These are phyloP conservation scores for Cytospora schulzeri DNA, from an alignment of 2,329 filamentous ascomycete genomes.

Conservation along the genomic window DNA sequence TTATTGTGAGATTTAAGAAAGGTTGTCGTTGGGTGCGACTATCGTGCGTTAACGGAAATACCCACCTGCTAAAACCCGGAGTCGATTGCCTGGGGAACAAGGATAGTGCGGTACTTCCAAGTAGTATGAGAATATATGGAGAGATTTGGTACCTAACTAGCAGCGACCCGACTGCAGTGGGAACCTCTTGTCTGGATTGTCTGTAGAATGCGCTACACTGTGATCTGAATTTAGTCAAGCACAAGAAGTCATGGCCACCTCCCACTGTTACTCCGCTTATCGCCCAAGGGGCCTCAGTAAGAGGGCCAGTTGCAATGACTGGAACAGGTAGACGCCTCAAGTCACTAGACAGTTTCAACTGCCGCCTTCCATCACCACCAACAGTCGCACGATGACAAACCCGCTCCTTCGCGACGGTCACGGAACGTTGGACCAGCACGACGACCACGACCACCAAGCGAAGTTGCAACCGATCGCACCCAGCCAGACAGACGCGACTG, in stretches of 20 bases:
- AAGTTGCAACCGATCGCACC: constrained; percentile 5
- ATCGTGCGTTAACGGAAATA: not conserved
- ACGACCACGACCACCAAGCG: not conserved
- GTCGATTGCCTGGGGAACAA: too few relatives aligned
- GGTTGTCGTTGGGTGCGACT: not conserved
- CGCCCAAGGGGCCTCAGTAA: not conserved
- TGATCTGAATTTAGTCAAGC: not conserved
- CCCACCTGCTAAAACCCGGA: not conserved
- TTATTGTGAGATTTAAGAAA: too few relatives aligned
- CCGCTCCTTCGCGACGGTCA: constrained; percentile 5
- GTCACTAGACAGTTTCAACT: not conserved
- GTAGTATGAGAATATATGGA: too few relatives aligned
- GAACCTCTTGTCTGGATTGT: not conserved
- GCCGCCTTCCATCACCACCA: constrained; percentile 4
- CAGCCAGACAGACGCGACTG: not conserved
- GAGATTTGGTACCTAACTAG: not conserved
- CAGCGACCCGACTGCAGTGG: not conserved
- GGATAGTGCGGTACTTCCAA: not conserved
- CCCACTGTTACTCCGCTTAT: too few relatives aligned
- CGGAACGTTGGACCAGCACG: constrained; percentile 15
- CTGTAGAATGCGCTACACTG: not conserved
- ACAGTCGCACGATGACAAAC: constrained; percentile 18
- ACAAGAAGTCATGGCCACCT: not conserved
- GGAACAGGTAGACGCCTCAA: constrained; percentile 7
- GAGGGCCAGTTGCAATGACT: not conserved